These are phyloP conservation scores for Abelmoschus esculentus DNA, from an alignment of 345 rosid genomes.

Conservation along the genomic window DNA sequence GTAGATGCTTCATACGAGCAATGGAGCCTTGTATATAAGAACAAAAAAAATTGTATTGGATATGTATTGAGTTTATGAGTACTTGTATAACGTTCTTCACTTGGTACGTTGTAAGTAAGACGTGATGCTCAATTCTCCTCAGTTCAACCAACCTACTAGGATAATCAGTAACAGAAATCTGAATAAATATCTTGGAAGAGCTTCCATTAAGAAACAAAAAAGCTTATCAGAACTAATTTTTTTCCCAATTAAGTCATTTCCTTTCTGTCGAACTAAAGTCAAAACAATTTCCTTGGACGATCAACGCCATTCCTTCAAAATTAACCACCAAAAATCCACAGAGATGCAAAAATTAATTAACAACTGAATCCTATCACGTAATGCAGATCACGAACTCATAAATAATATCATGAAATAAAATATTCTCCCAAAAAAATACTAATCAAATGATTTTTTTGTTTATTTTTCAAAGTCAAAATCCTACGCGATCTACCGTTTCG, in stretches of 20 bases:
- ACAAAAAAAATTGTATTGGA: background rate
- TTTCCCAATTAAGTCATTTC: background rate
- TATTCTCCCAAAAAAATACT: background rate
- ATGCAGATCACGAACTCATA: background rate
- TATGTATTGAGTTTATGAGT: background rate
- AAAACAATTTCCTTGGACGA: background rate
- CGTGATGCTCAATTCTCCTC: background rate
- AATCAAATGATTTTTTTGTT: background rate
- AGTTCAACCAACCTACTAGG: background rate
- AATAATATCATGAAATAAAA: background rate
- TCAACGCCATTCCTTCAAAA: background rate
- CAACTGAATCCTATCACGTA: background rate
- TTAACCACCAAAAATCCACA: constrained; percentile 1
- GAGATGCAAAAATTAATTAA: background rate
- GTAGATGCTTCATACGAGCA: background rate
- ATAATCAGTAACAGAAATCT: background rate
- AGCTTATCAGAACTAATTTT: background rate
- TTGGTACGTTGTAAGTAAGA: background rate
- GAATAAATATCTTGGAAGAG: background rate
- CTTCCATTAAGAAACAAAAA: background rate
- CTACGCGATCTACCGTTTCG: background rate
- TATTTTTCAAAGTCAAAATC: background rate
- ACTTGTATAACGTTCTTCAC: background rate
- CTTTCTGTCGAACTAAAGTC: background rate
- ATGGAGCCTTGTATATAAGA: background rate